These are phyloP conservation scores for Prunus davidiana DNA, from an alignment of 306 rosid species.

Conservation along the genomic window DNA sequence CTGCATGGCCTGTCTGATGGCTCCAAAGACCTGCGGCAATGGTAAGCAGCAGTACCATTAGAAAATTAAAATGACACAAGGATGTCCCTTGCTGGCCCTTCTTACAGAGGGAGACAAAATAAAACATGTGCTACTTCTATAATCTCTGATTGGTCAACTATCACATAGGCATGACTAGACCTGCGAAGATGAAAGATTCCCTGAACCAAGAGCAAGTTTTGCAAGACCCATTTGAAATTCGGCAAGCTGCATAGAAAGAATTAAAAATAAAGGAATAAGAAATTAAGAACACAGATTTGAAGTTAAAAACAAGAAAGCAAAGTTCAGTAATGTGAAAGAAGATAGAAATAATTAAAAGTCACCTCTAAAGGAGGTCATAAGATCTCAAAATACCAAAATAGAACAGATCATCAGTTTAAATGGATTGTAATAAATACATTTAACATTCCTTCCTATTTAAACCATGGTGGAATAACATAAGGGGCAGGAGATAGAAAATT, in stretches of 20 bases:
- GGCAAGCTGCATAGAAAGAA: slow-evolving; percentile 59
- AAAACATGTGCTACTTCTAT: slow-evolving; percentile 9
- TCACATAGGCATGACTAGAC: slow-evolving; percentile 37
- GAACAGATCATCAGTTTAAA: neutral
- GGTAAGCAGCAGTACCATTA: slow-evolving; percentile 14
- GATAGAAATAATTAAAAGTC: neutral
- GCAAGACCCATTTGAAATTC: slow-evolving; percentile 94
- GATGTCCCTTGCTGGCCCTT: neutral
- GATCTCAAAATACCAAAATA: neutral
- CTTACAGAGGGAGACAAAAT: slow-evolving; percentile 13
- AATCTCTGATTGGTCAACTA: slow-evolving; percentile 8
- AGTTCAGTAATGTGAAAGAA: neutral
- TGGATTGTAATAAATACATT: neutral
- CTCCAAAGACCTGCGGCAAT: slow-evolving; percentile 69
- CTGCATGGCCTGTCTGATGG: slow-evolving; percentile 88
- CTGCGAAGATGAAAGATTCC: slow-evolving; percentile 83
- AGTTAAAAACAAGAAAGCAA: neutral
- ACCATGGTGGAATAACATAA: neutral
- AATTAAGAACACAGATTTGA: neutral
- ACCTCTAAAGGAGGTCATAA: neutral
- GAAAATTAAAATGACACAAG: neutral
- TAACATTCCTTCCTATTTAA: neutral
- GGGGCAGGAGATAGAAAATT: slow-evolving; percentile 26
- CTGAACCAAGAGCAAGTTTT: slow-evolving; percentile 77
- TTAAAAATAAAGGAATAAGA: neutral